Evolutionary conservation across 805 yeast species (phyloP), one percentile per base, ranked within the genome.

Genomic region (Pichia occidentalis): DNA sequence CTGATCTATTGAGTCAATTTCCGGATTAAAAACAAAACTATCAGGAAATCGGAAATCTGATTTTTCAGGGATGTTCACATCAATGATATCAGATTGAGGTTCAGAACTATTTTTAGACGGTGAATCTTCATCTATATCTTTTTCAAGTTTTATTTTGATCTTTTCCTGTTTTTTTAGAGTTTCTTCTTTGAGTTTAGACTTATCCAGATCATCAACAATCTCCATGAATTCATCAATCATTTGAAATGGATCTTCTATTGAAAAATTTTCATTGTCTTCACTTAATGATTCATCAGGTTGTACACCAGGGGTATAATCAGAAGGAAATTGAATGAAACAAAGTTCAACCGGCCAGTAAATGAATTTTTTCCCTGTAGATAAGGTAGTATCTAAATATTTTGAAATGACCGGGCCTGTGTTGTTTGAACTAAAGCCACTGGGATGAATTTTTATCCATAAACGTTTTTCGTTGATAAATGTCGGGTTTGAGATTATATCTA

Each of bases 331-430:
- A 4, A 75, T 62, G 40, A 73, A 64, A 49, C 88, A 80, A 16
- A 83, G 59, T 32, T 71, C 73, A 49, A 80, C 59, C 0, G 94
- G 94, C 94, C 94, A 84, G 30, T 75, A 57, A 2, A 83, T 71
- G 39, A 66, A 75, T 49, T 78, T 77, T 20, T 64, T 65, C 47
- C 69, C 73, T 1, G 51, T 46, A 7, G 41, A 25, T 12, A 18
- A n/a, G 13, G 16, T 32, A 27, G 26, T 33, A 34, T 61, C 64
- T 32, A 78, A 63, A 53, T 72, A 82, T 18, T 67, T 64, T 10
- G 86, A 64, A 3, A 83, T 68, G 9, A 65, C 65, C 0, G 87
- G 78, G 0, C 88, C 76, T 46, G 75, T 70, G 17, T 81, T 83
- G 54, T 79, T 80, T 45, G 81, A 63, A 52, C 80, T 87, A 41